Evolutionary conservation across 129 eudicot genomes (phyloP).

Genomic region (Arctium minus): DNA sequence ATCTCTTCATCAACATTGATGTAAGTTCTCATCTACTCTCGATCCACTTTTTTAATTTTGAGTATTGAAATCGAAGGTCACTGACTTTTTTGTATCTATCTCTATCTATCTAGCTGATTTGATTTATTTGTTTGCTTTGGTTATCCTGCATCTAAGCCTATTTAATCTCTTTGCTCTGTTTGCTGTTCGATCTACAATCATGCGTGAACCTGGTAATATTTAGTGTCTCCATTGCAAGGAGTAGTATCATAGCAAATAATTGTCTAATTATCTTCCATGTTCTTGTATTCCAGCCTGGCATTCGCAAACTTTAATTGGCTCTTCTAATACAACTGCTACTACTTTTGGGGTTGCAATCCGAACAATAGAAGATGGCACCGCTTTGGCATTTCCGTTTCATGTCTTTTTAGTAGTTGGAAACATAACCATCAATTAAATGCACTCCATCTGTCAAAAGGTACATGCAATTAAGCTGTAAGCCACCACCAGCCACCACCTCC

Average conservation of each 20-base stretch:
- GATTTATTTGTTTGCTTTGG: too few relatives aligned
- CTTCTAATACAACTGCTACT: too few relatives aligned
- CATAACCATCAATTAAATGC: neutral
- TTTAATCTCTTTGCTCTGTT: too few relatives aligned
- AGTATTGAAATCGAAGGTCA: too few relatives aligned
- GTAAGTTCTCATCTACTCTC: too few relatives aligned
- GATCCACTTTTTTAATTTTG: too few relatives aligned
- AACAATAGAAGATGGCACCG: neutral
- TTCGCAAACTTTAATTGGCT: neutral
- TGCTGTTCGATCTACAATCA: too few relatives aligned
- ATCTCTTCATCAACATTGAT: too few relatives aligned
- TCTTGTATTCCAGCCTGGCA: neutral
- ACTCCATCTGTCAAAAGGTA: neutral
- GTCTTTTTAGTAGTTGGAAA: neutral
- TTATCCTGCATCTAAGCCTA: too few relatives aligned
- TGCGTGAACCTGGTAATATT: too few relatives aligned
- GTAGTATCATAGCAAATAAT: neutral
- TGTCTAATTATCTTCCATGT: neutral
- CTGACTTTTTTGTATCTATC: too few relatives aligned
- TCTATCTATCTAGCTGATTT: too few relatives aligned
- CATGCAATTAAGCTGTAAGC: neutral
- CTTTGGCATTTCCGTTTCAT: neutral
- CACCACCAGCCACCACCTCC: neutral
- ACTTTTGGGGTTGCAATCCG: neutral
- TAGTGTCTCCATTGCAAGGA: neutral